Conservation (phyloP, 2,329 filamentous ascomycete species). For the Paecilomyces formosus region DNA sequence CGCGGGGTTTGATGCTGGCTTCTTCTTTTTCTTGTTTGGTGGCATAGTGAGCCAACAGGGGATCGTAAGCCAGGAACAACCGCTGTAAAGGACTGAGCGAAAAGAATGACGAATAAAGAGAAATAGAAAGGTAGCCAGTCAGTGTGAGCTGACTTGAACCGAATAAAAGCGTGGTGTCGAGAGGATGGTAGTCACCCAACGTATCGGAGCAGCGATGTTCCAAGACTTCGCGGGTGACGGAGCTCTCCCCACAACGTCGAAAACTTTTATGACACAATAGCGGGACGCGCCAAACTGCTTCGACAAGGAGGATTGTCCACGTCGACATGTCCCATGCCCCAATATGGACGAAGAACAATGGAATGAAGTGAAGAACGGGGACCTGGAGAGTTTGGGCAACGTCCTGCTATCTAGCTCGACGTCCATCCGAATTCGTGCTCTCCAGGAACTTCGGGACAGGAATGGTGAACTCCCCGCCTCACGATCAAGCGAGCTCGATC, state of each 20-base stretch:
- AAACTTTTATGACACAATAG: conserved; percentile 36
- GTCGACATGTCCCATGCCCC: conserved; percentile 22
- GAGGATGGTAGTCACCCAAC: conserved; percentile 2
- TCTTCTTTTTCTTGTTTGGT: conserved; percentile 77
- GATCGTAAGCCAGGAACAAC: background rate
- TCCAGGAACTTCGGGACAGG: conserved; percentile 38
- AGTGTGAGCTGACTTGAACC: background rate
- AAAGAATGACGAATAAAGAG: background rate
- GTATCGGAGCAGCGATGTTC: conserved; percentile 6
- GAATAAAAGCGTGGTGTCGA: background rate
- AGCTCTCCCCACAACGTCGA: conserved; percentile 19
- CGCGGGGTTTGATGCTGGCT: conserved; percentile 76
- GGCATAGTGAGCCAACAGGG: conserved; percentile 49
- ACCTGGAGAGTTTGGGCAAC: conserved; percentile 31
- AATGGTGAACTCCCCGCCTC: conserved; percentile 25
- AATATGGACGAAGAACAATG: conserved; percentile 39
- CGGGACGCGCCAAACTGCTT: conserved; percentile 18
- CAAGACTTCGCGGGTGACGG: conserved; percentile 13
- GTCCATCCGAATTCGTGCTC: conserved; percentile 30
- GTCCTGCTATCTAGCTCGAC: conserved; percentile 37
- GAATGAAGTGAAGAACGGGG: conserved; percentile 36
- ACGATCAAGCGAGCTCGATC: background rate
- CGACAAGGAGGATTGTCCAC: conserved; percentile 8
- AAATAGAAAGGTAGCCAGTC: background rate
- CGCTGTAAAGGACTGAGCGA: background rate